Percentiles rank a stretch among this genome's conserved stretches.
Evolutionary conservation across 2,329 filamentous ascomycete genomes (phyloP).

Genomic region (Colletotrichum coccodes): DNA sequence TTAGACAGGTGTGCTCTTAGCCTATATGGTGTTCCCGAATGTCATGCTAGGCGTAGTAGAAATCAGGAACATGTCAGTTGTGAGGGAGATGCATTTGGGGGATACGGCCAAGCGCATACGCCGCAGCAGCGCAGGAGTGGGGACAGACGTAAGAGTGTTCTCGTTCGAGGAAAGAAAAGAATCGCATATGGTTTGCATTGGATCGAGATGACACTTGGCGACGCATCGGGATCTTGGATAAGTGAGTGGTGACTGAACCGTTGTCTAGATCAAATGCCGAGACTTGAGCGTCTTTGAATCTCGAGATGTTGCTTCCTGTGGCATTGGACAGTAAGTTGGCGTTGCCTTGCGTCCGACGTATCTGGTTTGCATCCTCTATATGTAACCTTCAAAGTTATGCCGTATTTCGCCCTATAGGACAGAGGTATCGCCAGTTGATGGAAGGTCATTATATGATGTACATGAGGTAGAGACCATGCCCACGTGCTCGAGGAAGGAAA

Average conservation of each 20-base stretch:
- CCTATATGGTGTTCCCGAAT: neutral
- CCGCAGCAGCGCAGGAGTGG: constrained; percentile 6
- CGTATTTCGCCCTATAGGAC: no score
- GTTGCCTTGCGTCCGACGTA: no score
- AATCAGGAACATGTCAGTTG: neutral
- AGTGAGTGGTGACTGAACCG: neutral
- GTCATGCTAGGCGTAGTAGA: neutral
- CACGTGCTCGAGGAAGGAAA: neutral
- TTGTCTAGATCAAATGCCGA: neutral
- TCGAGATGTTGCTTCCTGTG: no score
- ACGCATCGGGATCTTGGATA: neutral
- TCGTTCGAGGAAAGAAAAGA: neutral
- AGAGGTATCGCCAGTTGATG: no score
- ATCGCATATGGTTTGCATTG: neutral
- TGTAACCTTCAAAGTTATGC: no score
- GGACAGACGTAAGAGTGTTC: neutral
- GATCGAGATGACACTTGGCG: neutral
- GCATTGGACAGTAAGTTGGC: no score
- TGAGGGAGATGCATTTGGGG: neutral
- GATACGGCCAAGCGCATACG: neutral
- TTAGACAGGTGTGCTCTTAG: neutral
- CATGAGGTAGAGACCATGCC: no score
- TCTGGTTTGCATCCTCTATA: no score
- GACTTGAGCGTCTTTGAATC: no score
- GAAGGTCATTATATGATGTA: no score